Base-by-base conservation (phyloP, 768 basidiomycete genomes). In the Rhizopogon rudus region DNA sequence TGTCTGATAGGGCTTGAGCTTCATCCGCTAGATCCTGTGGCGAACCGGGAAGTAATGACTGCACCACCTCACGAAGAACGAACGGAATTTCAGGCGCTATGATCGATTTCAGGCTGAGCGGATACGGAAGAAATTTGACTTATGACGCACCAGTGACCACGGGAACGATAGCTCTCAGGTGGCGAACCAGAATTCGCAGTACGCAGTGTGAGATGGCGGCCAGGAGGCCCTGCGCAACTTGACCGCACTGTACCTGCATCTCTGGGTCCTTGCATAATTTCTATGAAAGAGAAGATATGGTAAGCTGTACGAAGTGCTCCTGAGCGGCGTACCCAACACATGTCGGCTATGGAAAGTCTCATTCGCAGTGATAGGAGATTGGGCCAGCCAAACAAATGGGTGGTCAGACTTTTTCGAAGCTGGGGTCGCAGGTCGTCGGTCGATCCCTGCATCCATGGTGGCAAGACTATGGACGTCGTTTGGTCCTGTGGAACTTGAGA, bases 1-100 rank as follows among this genome's bases (percentile, higher is more conserved):
- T 61, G 54, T 60, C 61, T 16, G 65, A 65, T 55, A 80, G 63
- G 7, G 63, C 65, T 57, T 73, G 70, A 55, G 77, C 78, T 61
- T 76, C 73, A 28, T 62, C 60, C 50, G 67, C 61, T 20, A 80
- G 66, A 54, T 71, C 71, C 48, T 59, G 59, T 40, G 74, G 69
- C 52, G 66, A 67, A 53, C 77, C 81, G 1, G 78, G 77, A 14
- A 86, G 73, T 6, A 77, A 68, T 1, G 83, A 82, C 63, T 87
- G 84, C 5, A 81, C 75, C 17, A 84, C 75, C 55, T 86, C 71
- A 22, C 87, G 79, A 35, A 79, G 67, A 12, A 84, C 78, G 60
- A 90, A 89, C n/a, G 82, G 82, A 45, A 83, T 67, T 62, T 90
- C 87, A 37, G 72, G 68, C 45, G 69, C 88, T 90, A 61, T 25